These are phyloP conservation scores for Lasiodiplodia sp. DNA, from an alignment of 2,329 filamentous ascomycete species.

Conservation along the genomic window DNA sequence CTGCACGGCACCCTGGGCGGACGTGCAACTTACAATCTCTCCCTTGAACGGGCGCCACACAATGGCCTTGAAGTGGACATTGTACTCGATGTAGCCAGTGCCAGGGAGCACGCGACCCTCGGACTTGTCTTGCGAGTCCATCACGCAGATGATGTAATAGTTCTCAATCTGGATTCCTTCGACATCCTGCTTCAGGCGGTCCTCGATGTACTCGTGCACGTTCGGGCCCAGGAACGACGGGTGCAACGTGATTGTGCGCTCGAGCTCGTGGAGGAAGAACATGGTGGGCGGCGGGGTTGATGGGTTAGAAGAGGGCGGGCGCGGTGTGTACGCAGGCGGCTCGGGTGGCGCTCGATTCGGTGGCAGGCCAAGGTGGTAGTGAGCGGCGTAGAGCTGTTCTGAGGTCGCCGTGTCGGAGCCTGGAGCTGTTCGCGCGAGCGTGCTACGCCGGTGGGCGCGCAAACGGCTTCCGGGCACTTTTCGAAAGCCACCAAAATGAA, in stretches of 20 bases:
- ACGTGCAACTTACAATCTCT: slow-evolving; percentile 77
- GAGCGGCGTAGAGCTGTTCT: background rate
- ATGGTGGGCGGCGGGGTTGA: slow-evolving; percentile 60
- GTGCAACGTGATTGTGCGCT: slow-evolving; percentile 92
- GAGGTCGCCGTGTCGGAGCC: slow-evolving; percentile 6
- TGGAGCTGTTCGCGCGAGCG: slow-evolving; percentile 17
- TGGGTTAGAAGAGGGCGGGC: background rate
- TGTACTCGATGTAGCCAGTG: slow-evolving; percentile 92
- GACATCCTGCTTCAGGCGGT: slow-evolving; percentile 88
- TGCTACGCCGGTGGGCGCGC: slow-evolving; percentile 18
- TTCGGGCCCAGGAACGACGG: slow-evolving; percentile 96
- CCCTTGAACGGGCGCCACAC: slow-evolving; percentile 98
- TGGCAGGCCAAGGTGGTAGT: background rate
- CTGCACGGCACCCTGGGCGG: background rate
- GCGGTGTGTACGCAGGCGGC: background rate
- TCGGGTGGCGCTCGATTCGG: background rate
- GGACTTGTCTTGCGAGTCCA: slow-evolving; percentile 94
- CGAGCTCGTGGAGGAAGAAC: slow-evolving; percentile 98
- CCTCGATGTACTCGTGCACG: slow-evolving; percentile 89
- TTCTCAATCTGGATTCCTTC: slow-evolving; percentile 95
- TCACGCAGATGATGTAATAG: slow-evolving; percentile 97
- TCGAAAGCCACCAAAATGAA: background rate
- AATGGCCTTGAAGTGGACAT: slow-evolving; percentile 91
- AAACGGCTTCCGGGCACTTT: background rate
- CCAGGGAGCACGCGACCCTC: slow-evolving; percentile 92